Percentiles rank a stretch among this genome's conserved stretches.
These are phyloP conservation scores for Lasiodiplodia hormozganensis DNA, from an alignment of 2,329 filamentous ascomycete genomes.

Conservation along the genomic window DNA sequence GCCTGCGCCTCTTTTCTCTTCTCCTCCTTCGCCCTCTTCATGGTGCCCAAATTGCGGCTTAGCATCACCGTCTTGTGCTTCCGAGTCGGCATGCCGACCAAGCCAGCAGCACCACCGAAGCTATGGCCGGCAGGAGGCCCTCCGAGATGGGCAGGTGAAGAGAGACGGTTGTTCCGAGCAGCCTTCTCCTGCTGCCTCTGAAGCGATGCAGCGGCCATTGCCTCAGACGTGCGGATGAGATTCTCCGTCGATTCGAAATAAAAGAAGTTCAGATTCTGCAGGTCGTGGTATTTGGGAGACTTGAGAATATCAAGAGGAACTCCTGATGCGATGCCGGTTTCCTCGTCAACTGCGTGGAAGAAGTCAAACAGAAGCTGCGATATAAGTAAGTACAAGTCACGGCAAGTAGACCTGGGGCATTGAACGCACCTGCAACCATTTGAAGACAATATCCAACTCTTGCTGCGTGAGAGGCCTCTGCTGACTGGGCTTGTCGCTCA, in stretches of 20 bases:
- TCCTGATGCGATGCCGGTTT: conserved; percentile 81
- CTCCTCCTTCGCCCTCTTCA: conserved; percentile 94
- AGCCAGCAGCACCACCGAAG: conserved; percentile 56
- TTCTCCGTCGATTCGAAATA: conserved; percentile 94
- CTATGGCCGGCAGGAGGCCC: conserved; percentile 50
- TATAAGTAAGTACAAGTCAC: conserved; percentile 22
- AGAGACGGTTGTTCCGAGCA: conserved; percentile 67
- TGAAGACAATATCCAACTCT: conserved; percentile 93
- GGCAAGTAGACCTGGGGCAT: background rate
- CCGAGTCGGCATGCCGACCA: conserved; percentile 67
- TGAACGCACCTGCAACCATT: conserved; percentile 74
- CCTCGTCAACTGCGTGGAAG: conserved; percentile 91
- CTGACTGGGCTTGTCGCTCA: conserved; percentile 91
- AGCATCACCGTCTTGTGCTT: conserved; percentile 77
- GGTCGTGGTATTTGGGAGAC: conserved; percentile 97
- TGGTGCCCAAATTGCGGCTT: conserved; percentile 90
- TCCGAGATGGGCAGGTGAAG: conserved; percentile 67
- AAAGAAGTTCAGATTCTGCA: conserved; percentile 97
- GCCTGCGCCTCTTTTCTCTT: conserved; percentile 95
- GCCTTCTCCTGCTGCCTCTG: conserved; percentile 72
- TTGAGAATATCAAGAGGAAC: conserved; percentile 91
- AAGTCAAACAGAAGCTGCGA: conserved; percentile 79
- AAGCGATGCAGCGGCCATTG: conserved; percentile 88
- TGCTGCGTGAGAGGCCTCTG: conserved; percentile 84
- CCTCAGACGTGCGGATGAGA: conserved; percentile 91